Evolutionary conservation across 2,329 filamentous ascomycete species (phyloP).

Genomic region (Fusarium sp.): DNA sequence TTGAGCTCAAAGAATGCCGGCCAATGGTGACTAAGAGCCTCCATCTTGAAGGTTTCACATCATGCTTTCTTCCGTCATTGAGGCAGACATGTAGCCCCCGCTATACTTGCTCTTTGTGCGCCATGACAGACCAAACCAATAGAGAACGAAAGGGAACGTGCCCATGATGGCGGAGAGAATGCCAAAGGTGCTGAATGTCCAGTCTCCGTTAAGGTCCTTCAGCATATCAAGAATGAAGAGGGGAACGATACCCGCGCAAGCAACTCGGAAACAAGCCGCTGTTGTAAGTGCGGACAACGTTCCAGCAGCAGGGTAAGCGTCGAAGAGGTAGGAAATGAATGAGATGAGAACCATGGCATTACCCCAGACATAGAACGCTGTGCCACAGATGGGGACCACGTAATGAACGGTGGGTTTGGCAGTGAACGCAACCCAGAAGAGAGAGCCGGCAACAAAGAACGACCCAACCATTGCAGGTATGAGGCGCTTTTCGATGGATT

Average conservation of each 20-base stretch:
- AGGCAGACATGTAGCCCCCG: not conserved
- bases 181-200: slow-evolving; percentile 11
- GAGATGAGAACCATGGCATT: slow-evolving; percentile 11
- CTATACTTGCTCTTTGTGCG: slow-evolving; percentile 7
- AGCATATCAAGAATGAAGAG: slow-evolving; percentile 15
- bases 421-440: slow-evolving; percentile 18
- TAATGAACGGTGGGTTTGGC: slow-evolving; percentile 3
- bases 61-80: not conserved
- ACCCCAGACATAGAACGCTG: slow-evolving; percentile 12
- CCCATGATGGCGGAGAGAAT: slow-evolving; percentile 10
- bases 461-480: slow-evolving; percentile 14
- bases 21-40: not conserved
- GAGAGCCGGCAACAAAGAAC: slow-evolving; percentile 7
- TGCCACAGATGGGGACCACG: slow-evolving; percentile 15
- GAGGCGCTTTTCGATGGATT: slow-evolving; percentile 10
- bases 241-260: slow-evolving; percentile 7
- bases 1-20: not conserved
- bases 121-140: not conserved
- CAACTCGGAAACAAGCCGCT: slow-evolving; percentile 6
- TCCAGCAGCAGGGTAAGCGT: slow-evolving; percentile 9
- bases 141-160: slow-evolving; percentile 4
- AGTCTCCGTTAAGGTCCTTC: slow-evolving; percentile 1
- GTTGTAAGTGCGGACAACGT: slow-evolving; percentile 8
- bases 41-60: not conserved
- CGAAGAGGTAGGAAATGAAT: slow-evolving; percentile 12